Evolutionary conservation across 441 rosid genomes (phyloP), one percentile per base, ranked within the genome.

Genomic region (Capsella rubella): DNA sequence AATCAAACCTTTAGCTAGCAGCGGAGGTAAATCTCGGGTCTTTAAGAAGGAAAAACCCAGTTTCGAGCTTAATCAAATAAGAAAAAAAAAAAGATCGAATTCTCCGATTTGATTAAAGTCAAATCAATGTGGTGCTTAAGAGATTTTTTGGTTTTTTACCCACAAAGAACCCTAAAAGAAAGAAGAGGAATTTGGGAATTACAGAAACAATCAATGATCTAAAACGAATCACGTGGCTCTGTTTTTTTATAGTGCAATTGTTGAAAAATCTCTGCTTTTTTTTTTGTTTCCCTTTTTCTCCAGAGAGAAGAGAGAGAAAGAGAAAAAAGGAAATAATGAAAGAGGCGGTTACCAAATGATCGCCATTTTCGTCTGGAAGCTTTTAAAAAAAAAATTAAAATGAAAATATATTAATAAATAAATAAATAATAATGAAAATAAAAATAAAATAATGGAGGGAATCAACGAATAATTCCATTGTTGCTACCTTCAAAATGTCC

Each of bases 201-300:
- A 74, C 49, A 52, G 39, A 40, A 32, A 5, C 34, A 32, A 57
- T 55, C 34, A 70, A 51, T 47, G 72, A 76, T 61, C 27, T 12
- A 29, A 66, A 65, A 77, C 64, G 71, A 66, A 72, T 66, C 64
- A 66, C 80, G 80, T 72, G 80, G 77, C 68, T 64, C 25, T 70
- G 49, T 32, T 29, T 35, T 61, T 60, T 63, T 60, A 60, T 53
- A 52, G 10, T 59, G 52, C 53, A 1, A 42, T 67, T 16, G 21
- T 31, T 75, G 49, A 53, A 64, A 16, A 32, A 60, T 42, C 51
- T 42, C 50, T 42, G 25, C 8, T 42, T 13, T 42, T 37, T 37
- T 65, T 45, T 27, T 14, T n/a, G n/a, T n/a, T 4, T 29, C 18
- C 18, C 13, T 0, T 3, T 13, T 13, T 13, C 7, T 3, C 9